Evolutionary conservation across 2,329 filamentous ascomycete genomes (phyloP).

Genomic region (Chaetomium strumarium): DNA sequence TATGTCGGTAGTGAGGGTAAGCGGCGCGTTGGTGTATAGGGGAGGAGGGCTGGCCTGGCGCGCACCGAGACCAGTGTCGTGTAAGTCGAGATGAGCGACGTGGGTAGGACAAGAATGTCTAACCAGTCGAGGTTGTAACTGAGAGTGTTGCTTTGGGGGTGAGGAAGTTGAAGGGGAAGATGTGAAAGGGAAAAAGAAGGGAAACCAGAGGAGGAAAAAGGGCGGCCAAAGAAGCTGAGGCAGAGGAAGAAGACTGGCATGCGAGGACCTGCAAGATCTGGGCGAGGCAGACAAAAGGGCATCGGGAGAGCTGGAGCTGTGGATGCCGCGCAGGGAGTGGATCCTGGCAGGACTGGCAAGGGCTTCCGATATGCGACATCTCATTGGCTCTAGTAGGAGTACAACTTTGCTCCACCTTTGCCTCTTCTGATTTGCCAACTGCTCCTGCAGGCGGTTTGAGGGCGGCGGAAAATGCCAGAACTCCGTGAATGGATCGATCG

Average conservation of each 20-base stretch:
- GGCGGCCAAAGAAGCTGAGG: constrained; percentile 22
- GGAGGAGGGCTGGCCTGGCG: constrained; percentile 1
- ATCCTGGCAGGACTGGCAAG: constrained; percentile 2
- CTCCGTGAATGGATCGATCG: constrained; percentile 20
- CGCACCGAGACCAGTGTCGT: constrained; percentile 11
- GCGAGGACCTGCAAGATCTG: constrained; percentile 22
- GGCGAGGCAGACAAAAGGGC: constrained; percentile 25
- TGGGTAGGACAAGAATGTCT: neutral
- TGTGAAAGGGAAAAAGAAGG: constrained; percentile 20
- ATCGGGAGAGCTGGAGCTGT: constrained; percentile 19
- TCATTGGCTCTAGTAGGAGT: constrained; percentile 18
- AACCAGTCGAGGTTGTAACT: neutral
- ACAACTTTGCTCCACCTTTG: constrained; percentile 2
- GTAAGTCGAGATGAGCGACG: constrained; percentile 6
- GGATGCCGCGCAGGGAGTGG: constrained; percentile 15
- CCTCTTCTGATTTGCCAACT: constrained; percentile 8
- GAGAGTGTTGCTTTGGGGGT: neutral
- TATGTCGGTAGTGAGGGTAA: neutral
- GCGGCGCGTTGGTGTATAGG: constrained; percentile 2
- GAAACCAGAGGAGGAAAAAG: constrained; percentile 21
- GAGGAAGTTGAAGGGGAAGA: neutral
- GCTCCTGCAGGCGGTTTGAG: constrained; percentile 7
- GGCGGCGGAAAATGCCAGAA: constrained; percentile 19
- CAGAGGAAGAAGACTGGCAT: constrained; percentile 21
- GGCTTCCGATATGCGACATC: neutral